Base-by-base conservation (phyloP, 2,329 filamentous ascomycete genomes). In the Diaporthe sp. region DNA sequence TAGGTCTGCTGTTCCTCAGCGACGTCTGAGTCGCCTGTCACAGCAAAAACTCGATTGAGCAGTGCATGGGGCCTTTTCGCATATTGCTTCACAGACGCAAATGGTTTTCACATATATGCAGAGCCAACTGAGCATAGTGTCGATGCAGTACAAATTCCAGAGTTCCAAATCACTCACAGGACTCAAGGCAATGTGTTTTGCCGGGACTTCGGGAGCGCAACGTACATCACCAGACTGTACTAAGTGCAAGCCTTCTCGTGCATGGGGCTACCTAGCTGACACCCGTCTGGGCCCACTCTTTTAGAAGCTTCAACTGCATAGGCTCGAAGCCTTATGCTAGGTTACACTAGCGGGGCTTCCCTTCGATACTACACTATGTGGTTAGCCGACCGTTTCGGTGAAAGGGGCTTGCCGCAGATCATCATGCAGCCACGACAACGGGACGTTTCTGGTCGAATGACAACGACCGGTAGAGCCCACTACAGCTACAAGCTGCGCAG, bases 361-460 rank as follows among this genome's bases (percentile, higher is more conserved):
- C 35, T 38, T 61, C 6, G 7, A 12, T 42, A 10, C 38, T 54
- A 54, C 50, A 54, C 40, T 22, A 19, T 22, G 8, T 64, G 15
- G 57, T 60, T 60, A 42, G 58, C 38, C 58, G 25, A 45, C 15
- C 25, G 38, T 64, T 45, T 64, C 58, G 58, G 58, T 22, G 40
- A 64, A 64, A 64, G 58, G 58, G 38, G 58, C 58, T 42, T 64
- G 58, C 25, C 58, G 38, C 58, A 64, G 25, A 64, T 64, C 58
- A 30, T 64, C 38, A 64, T 64, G 58, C 58, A 45, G 25, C 58
- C 58, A 45, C 58, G 38, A 28, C 38, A 61, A 4, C n/a, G 15
- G 38, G 58, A 61, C n/a, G 38, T 28, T 40, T 42, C 58, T 42
- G 13, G 17, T 61, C 58, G 58, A 45, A 45, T 30, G 38, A 22